A percentile compares a stretch with the other conserved stretches of the same genome.
Conservation (phyloP, 208 protist species). For the Vickermania ingenoplastis region DNA sequence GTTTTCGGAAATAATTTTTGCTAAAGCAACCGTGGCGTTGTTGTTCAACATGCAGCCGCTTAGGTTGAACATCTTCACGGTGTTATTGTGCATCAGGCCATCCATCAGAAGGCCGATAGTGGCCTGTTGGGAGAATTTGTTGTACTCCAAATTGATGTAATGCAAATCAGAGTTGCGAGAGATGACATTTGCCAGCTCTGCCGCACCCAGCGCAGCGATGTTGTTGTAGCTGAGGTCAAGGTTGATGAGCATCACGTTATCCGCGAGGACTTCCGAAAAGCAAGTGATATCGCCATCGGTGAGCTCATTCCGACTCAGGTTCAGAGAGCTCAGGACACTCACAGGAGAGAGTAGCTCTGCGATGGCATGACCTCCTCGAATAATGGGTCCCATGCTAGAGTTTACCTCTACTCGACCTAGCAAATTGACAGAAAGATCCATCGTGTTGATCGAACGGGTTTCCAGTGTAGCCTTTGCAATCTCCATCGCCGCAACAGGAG, state of each 20-base stretch:
- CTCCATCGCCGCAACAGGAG: constrained; percentile 44
- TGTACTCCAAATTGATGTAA: constrained; percentile 85
- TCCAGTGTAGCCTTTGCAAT: constrained; percentile 57
- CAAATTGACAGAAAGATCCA: constrained; percentile 74
- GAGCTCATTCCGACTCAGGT: constrained; percentile 63
- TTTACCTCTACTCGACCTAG: constrained; percentile 41
- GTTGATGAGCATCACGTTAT: constrained; percentile 65
- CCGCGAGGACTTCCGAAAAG: constrained; percentile 57
- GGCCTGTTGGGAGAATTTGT: constrained; percentile 59
- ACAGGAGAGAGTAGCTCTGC: constrained; percentile 46
- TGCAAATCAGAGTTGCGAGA: constrained; percentile 75
- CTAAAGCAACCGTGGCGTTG: constrained; percentile 46
- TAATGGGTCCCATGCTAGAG: background rate
- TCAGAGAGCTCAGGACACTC: constrained; percentile 39
- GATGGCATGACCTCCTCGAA: constrained; percentile 53
- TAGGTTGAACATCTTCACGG: constrained; percentile 81
- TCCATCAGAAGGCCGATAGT: constrained; percentile 51
- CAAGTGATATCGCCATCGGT: constrained; percentile 56
- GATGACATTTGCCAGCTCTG: constrained; percentile 62
- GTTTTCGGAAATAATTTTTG: constrained; percentile 76
- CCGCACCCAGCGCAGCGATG: constrained; percentile 65
- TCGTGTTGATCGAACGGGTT: constrained; percentile 27
- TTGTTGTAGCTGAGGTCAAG: constrained; percentile 87
- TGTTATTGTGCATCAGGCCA: constrained; percentile 82
- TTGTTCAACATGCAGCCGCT: constrained; percentile 76